phyloP scores from a whole-genome alignment of 768 basidiomycete genomes.

The Russula earlei region DNA sequence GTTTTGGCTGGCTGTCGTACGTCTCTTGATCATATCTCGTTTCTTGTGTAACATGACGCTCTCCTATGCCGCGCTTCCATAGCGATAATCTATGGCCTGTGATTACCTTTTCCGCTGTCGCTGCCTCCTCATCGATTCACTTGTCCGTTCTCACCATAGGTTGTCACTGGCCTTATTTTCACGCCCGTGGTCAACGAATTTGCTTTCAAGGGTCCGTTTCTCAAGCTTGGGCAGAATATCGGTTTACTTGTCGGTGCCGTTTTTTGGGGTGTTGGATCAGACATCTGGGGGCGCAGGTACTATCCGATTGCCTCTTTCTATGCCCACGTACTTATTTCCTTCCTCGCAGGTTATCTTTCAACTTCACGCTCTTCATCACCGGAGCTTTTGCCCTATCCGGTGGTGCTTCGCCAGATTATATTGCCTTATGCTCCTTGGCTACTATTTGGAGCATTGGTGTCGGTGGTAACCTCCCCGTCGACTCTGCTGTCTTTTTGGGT shows the following conservation, averaged over 20 bases:
- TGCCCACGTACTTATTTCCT: background rate
- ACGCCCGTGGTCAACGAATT: conserved; percentile 59
- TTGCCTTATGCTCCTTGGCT: conserved; percentile 42
- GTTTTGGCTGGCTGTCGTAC: conserved; percentile 71
- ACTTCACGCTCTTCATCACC: conserved; percentile 59
- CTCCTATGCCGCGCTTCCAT: background rate
- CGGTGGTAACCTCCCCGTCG: conserved; percentile 67
- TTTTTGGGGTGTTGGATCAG: conserved; percentile 59
- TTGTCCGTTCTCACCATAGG: conserved; percentile 26
- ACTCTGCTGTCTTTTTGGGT: conserved; percentile 70
- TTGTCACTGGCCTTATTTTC: conserved; percentile 58
- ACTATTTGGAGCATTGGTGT: conserved; percentile 60
- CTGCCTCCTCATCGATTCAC: background rate
- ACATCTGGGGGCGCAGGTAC: conserved; percentile 63
- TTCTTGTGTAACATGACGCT: background rate
- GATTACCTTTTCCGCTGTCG: conserved; percentile 17
- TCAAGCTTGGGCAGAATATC: conserved; percentile 62
- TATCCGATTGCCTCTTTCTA: conserved; percentile 1
- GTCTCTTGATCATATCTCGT: conserved; percentile 21
- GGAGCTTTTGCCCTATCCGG: conserved; percentile 57
- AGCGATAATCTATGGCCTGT: conserved; percentile 74
- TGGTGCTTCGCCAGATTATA: conserved; percentile 46
- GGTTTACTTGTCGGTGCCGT: conserved; percentile 62
- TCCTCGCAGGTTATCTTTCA: conserved; percentile 47
- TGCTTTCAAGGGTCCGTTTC: conserved; percentile 45